Percentiles rank a stretch among this genome's conserved stretches.
These are phyloP conservation scores for Backusella liffmaniae DNA, from an alignment of 192 early-diverging fungal genomes.

Conservation along the genomic window DNA sequence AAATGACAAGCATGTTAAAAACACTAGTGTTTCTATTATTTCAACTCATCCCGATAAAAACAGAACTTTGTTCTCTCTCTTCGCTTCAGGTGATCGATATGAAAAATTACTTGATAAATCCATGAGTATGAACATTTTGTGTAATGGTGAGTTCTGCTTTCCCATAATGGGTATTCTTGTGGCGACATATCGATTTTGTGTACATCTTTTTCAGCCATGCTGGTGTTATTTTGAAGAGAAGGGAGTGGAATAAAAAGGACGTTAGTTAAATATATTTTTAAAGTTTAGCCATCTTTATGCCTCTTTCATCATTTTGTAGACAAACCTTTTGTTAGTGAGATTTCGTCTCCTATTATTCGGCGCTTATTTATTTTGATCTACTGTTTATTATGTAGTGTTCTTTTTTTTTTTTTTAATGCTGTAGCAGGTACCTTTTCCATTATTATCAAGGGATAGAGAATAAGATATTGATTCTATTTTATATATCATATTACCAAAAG, in stretches of 20 bases:
- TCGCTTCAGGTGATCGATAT: neutral
- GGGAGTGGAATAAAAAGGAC: neutral
- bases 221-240: neutral
- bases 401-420: neutral
- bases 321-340: neutral
- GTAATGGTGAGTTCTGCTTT: neutral
- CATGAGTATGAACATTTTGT: neutral
- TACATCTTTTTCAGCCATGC: neutral
- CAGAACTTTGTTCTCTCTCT: neutral
- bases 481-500: neutral
- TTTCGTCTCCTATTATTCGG: neutral
- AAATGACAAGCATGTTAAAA: neutral
- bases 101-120: constrained; percentile 6
- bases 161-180: neutral
- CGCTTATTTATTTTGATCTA: neutral
- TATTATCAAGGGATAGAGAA: neutral
- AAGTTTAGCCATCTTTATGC: neutral
- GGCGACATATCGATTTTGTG: neutral
- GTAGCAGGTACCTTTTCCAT: neutral
- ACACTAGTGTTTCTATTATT: neutral
- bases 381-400: neutral
- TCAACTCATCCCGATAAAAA: neutral
- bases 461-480: neutral
- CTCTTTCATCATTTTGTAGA: neutral
- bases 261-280: neutral